Base-by-base conservation (phyloP, 202 grass and related monocot species). In the Brachypodium distachyon region DNA sequence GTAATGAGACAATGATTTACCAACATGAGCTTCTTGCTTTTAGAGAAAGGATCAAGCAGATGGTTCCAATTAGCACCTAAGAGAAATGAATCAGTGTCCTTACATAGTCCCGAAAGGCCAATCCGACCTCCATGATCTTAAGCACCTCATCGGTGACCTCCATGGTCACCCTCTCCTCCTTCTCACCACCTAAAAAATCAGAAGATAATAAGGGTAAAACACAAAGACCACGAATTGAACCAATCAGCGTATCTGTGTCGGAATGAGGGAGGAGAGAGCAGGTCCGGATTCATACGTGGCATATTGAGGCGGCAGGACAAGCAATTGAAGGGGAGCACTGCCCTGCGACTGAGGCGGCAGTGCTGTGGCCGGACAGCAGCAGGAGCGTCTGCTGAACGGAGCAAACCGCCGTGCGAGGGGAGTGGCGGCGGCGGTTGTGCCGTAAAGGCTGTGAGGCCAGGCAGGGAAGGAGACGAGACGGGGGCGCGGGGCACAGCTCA, bases 71-170 rank as follows among this genome's bases (percentile, higher is more conserved):
- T 37, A 21, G 63, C 5, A 6, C 1, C 1, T 26, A 33, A 18
- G 9, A 63, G 65, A 16, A 29, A 67, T 1, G 50, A 17, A 81
- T 16, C 16, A 25, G 2, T 42, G 72, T 34, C 61, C 33, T 78
- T 85, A 97, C 94, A 61, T 97, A 97, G 61, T 97, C 94, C 49
- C 91, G 73, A 73, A 97, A 97, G 51, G 94, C 94, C 87, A 97
- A 58, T 8, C 94, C 94, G 51, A 97, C 94, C 80, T 97, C 94
- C 91, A 97, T 97, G 91, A 84, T 83, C 89, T 97, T 97, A 67
- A 97, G 59, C 43, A 97, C 78, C 84, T 97, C 94, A 40, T 97
- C 94, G 13, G 74, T 92, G 61, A 94, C 81, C 84, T 97, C 94
- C 94, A 94, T 92, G 49, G 65, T 79, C 26, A 88, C 85, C 53